Evolutionary conservation across 345 rosid species (phyloP).

Genomic region (Clausena lansium): DNA sequence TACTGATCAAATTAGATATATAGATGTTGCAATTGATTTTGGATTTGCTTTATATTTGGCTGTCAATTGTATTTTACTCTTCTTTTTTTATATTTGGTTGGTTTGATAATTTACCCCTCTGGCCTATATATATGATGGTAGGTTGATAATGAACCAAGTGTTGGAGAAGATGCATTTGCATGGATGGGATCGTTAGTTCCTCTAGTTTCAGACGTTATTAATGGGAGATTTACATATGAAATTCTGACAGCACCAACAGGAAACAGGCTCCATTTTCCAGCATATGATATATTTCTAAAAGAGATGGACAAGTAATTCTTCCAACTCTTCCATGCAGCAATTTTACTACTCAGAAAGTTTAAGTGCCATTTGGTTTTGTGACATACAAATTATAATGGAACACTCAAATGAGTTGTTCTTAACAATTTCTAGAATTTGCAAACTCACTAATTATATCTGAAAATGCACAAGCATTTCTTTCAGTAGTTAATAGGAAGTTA

Average conservation of each 20-base stretch:
- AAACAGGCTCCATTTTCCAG: conserved; percentile 72
- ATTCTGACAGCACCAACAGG: conserved; percentile 75
- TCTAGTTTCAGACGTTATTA: conserved; percentile 58
- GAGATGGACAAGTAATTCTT: conserved; percentile 66
- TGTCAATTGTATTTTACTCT: background rate
- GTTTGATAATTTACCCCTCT: background rate
- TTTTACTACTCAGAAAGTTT: background rate
- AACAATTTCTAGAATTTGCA: background rate
- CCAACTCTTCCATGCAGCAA: background rate
- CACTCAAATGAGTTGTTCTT: background rate
- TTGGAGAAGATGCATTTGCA: conserved; percentile 81
- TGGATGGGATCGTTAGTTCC: conserved; percentile 77
- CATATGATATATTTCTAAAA: conserved; percentile 67
- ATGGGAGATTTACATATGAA: conserved; percentile 83
- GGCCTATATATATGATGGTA: conserved; percentile 21
- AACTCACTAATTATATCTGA: background rate
- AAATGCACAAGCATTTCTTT: background rate
- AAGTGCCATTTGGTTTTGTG: background rate
- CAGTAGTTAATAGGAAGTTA: background rate
- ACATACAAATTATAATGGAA: background rate
- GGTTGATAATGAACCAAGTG: conserved; percentile 72
- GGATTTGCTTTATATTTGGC: background rate
- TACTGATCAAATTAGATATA: background rate
- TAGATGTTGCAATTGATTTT: background rate
- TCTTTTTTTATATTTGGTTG: background rate